A percentile compares a stretch with the other conserved stretches of the same genome.
phyloP scores from a whole-genome alignment of 805 yeast species.

The Kuraishia hungarica region DNA sequence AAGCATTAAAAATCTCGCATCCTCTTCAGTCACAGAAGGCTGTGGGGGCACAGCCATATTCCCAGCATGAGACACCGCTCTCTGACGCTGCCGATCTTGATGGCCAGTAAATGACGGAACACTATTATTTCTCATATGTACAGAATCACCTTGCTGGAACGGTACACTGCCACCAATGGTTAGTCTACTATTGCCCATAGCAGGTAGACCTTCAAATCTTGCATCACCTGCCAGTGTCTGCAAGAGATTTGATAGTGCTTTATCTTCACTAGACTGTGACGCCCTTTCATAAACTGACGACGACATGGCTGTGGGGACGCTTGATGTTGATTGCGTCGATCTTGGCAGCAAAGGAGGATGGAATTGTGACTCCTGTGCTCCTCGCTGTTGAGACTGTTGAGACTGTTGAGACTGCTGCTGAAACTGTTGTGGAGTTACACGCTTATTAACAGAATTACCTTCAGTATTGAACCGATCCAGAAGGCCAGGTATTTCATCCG shows the following conservation, averaged over 20 bases:
- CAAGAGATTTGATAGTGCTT: neutral
- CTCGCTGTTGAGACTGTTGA: no score
- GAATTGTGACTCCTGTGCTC: neutral
- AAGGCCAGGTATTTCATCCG: neutral
- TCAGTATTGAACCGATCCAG: neutral
- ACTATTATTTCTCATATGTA: neutral
- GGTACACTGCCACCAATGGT: neutral
- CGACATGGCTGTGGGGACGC: neutral
- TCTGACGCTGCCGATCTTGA: neutral
- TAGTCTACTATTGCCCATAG: neutral
- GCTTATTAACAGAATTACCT: neutral
- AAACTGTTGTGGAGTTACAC: neutral
- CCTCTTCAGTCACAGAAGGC: slow-evolving; percentile 31
- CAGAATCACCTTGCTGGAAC: neutral
- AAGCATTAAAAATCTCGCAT: slow-evolving; percentile 43
- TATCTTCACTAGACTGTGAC: neutral
- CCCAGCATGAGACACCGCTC: neutral
- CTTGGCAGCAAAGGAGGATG: neutral
- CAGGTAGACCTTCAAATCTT: neutral
- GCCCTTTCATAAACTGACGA: neutral
- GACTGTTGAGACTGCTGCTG: neutral
- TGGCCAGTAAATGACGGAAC: neutral
- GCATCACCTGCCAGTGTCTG: neutral
- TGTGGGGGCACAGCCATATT: neutral
- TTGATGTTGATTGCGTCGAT: neutral